Conservation (phyloP, 305 asterid species). For the Fraxinus floribunda region DNA sequence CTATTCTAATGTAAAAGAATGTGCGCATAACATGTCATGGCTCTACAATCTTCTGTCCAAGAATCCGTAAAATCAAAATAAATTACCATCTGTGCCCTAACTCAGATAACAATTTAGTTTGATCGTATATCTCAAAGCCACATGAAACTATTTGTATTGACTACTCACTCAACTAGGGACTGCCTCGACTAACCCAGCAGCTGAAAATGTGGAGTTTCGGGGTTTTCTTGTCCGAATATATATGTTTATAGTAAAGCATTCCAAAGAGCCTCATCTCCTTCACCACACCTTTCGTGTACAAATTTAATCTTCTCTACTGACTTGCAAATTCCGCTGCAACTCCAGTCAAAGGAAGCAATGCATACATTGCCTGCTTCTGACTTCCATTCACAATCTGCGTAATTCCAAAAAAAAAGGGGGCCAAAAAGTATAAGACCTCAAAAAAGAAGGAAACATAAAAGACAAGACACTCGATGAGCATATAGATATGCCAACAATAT, state of each 20-base stretch:
- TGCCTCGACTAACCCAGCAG: background rate
- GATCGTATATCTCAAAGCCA: background rate
- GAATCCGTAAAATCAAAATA: background rate
- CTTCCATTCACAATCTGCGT: conserved; percentile 51
- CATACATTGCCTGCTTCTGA: conserved; percentile 53
- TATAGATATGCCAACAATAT: background rate
- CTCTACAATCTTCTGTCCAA: background rate
- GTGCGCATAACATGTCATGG: background rate
- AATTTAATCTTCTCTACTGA: conserved; percentile 43
- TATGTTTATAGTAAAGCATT: conserved; percentile 29
- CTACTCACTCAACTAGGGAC: background rate
- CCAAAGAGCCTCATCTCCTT: conserved; percentile 53
- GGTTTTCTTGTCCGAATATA: background rate
- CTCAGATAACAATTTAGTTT: background rate
- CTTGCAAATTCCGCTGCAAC: conserved; percentile 52
- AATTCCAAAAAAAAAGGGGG: background rate
- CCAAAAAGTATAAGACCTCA: background rate
- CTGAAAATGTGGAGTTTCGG: background rate
- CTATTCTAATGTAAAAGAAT: background rate
- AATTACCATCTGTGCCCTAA: background rate
- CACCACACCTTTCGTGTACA: conserved; percentile 47
- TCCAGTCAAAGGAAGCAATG: conserved; percentile 50
- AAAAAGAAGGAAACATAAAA: background rate
- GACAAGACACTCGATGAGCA: background rate
- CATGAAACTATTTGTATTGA: background rate